phyloP scores from a whole-genome alignment of 78 protist species.

The Speleostelium caveatum region DNA sequence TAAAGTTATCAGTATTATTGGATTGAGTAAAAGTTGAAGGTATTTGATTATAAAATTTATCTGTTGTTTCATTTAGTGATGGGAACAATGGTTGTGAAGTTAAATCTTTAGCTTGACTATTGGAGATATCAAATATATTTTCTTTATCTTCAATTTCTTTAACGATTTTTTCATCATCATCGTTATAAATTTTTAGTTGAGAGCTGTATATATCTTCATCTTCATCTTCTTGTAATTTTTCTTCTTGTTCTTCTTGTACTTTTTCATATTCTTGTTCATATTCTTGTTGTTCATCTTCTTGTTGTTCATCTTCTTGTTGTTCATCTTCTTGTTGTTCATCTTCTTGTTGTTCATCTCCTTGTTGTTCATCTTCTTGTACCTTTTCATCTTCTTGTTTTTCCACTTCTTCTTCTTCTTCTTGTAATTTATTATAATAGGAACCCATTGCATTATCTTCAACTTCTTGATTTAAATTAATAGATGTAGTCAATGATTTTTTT shows the following conservation, averaged over 20 bases:
- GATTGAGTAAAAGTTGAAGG: background rate
- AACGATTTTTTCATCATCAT: background rate
- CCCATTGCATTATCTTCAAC: background rate
- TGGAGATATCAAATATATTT: background rate
- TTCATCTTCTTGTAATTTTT: background rate
- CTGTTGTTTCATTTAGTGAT: background rate
- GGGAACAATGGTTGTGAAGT: background rate
- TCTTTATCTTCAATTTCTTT: background rate
- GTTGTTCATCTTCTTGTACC: constrained; percentile 8
- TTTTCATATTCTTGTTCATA: background rate
- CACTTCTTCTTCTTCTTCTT: background rate
- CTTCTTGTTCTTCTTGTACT: background rate
- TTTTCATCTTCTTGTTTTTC: background rate
- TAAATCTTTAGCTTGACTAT: background rate
- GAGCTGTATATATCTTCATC: too few relatives aligned
- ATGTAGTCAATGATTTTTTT: background rate
- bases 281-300: background rate
- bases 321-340: background rate
- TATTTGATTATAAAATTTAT: background rate
- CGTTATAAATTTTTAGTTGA: too few relatives aligned
- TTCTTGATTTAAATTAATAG: background rate
- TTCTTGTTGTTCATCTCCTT: background rate
- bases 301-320: background rate
- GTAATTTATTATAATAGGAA: background rate
- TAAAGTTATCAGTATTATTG: background rate